phyloP scores from a whole-genome alignment of 1,139 yeast species.

The Debaryomyces udenii region DNA sequence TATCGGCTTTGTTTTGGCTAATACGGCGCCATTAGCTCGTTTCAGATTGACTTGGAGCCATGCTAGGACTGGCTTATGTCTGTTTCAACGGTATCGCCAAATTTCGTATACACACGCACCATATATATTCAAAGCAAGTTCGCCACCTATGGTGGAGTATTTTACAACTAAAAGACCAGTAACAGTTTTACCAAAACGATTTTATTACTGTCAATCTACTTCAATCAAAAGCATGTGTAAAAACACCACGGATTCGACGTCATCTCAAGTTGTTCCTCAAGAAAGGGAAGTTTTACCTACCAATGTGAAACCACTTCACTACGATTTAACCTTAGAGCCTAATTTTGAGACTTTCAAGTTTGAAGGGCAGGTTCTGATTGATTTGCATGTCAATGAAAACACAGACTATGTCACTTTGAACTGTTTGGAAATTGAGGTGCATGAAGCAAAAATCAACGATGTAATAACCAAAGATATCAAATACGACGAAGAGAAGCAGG shows the following conservation, averaged over 20 bases:
- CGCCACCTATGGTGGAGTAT: not conserved
- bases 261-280: conserved; percentile 21
- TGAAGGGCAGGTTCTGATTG: conserved; percentile 66
- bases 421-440: conserved; percentile 64
- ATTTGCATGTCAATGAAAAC: conserved; percentile 60
- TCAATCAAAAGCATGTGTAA: conserved; percentile 8
- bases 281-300: conserved; percentile 73
- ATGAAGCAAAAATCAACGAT: conserved; percentile 51
- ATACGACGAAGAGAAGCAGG: conserved; percentile 60
- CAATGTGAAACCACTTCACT: conserved; percentile 72
- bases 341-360: conserved; percentile 70
- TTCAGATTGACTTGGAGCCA: conserved; percentile 1
- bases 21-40: not conserved
- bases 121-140: not conserved
- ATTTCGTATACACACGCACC: conserved; percentile 11
- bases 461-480: conserved; percentile 31
- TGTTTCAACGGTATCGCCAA: not conserved
- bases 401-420: conserved; percentile 60
- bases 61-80: not conserved
- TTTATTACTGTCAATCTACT: conserved; percentile 1
- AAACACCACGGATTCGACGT: conserved; percentile 12
- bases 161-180: conserved; percentile 1
- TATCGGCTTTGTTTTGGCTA: not conserved
- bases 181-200: conserved; percentile 1
- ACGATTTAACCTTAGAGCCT: conserved; percentile 74